These are phyloP conservation scores for Coniella lustricola DNA, from an alignment of 2,329 filamentous ascomycete genomes.

Conservation along the genomic window DNA sequence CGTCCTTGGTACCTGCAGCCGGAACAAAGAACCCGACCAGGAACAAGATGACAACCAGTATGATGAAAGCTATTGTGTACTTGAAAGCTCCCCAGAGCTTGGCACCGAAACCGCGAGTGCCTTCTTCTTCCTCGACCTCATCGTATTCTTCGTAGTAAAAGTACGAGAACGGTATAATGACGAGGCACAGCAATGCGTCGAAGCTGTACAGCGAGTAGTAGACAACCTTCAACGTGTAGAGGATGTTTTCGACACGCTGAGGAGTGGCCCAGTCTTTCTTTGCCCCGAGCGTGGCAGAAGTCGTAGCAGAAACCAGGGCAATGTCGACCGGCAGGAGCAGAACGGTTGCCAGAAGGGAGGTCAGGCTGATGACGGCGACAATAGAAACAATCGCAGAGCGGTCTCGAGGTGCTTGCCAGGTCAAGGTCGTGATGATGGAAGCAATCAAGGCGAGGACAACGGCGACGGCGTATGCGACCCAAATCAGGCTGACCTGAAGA, in stretches of 20 bases:
- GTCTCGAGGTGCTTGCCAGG: slow-evolving; percentile 85
- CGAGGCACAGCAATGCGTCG: slow-evolving; percentile 80
- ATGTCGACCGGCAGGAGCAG: slow-evolving; percentile 92
- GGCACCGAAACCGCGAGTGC: slow-evolving; percentile 61
- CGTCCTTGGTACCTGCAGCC: slow-evolving; percentile 59
- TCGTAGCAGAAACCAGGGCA: slow-evolving; percentile 86
- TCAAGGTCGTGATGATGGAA: slow-evolving; percentile 78
- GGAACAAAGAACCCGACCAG: slow-evolving; percentile 92
- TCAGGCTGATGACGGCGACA: slow-evolving; percentile 81
- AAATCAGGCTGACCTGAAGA: slow-evolving; percentile 85
- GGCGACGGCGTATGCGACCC: slow-evolving; percentile 85
- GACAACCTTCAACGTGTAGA: slow-evolving; percentile 74
- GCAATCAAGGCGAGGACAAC: slow-evolving; percentile 69
- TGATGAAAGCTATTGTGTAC: slow-evolving; percentile 81
- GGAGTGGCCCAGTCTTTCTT: slow-evolving; percentile 96
- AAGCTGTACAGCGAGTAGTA: slow-evolving; percentile 92
- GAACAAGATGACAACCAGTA: slow-evolving; percentile 76
- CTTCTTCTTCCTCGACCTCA: slow-evolving; percentile 76
- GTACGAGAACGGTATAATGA: slow-evolving; percentile 92
- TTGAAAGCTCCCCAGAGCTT: slow-evolving; percentile 80
- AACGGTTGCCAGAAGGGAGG: slow-evolving; percentile 82
- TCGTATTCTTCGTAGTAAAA: slow-evolving; percentile 99
- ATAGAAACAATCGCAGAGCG: slow-evolving; percentile 74
- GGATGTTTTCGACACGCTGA: slow-evolving; percentile 67
- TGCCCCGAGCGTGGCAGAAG: slow-evolving; percentile 62